A percentile compares a stretch with the other conserved stretches of the same genome.
Evolutionary conservation across 257 asterid genomes (phyloP).

Genomic region (Plantago ovata): DNA sequence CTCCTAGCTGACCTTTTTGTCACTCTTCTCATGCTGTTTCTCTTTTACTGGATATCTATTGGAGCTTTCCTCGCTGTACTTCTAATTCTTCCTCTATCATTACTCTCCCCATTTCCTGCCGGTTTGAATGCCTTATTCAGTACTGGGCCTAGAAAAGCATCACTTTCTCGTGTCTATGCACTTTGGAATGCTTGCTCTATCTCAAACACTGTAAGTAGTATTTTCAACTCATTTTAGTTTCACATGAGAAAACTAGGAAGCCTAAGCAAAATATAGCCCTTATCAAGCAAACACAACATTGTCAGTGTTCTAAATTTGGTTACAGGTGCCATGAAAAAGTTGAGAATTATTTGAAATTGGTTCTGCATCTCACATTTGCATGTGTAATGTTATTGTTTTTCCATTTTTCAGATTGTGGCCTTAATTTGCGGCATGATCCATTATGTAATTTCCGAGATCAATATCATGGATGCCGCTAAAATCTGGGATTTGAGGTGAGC

Average conservation of each 20-base stretch:
- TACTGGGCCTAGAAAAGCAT: conserved; percentile 81
- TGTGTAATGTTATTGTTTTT: conserved; percentile 14
- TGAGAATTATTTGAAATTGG: neutral
- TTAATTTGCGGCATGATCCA: conserved; percentile 73
- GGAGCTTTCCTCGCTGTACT: conserved; percentile 88
- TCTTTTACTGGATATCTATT: conserved; percentile 87
- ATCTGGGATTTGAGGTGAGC: conserved; percentile 61
- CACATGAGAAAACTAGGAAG: neutral
- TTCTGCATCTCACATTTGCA: too few relatives aligned
- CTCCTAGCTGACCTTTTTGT: conserved; percentile 84
- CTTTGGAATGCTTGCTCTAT: conserved; percentile 90
- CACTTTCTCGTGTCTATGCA: conserved; percentile 87
- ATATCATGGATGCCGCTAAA: conserved; percentile 34
- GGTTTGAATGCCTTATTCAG: conserved; percentile 92
- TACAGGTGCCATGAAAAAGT: too few relatives aligned
- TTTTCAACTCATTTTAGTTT: conserved; percentile 11
- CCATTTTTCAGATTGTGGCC: conserved; percentile 72
- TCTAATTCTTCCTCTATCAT: conserved; percentile 86
- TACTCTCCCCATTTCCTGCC: conserved; percentile 94
- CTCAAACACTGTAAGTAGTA: conserved; percentile 67
- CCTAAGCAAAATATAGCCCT: neutral
- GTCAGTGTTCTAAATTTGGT: neutral
- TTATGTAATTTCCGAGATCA: conserved; percentile 46
- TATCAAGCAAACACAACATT: neutral
- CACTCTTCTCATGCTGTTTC: conserved; percentile 73